These are phyloP conservation scores for Fraxinus cuspidata DNA, from an alignment of 257 asterid species.

Conservation along the genomic window DNA sequence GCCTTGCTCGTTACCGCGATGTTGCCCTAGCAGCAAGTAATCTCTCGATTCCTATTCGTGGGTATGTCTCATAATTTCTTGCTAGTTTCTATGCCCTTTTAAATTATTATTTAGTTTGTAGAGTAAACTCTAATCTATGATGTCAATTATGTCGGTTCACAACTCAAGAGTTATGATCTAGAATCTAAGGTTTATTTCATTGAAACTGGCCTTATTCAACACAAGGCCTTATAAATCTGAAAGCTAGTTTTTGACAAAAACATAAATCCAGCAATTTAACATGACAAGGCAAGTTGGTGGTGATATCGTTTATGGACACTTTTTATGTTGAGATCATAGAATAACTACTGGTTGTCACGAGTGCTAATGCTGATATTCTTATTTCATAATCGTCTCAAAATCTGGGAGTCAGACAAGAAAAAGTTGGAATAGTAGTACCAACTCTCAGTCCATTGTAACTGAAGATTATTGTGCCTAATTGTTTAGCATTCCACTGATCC, in stretches of 20 bases:
- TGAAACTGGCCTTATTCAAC: neutral
- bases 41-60: conserved; percentile 72
- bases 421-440: neutral
- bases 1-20: conserved; percentile 75
- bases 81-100: conserved; percentile 7
- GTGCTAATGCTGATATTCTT: neutral
- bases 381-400: neutral
- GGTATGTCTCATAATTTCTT: conserved; percentile 50
- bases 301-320: neutral
- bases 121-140: conserved; percentile 5
- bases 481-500: neutral
- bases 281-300: conserved; percentile 3
- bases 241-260: conserved; percentile 7
- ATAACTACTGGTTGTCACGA: neutral
- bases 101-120: conserved; percentile 3
- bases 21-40: conserved; percentile 75
- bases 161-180: conserved; percentile 6
- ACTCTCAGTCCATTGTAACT: neutral
- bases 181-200: neutral
- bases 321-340: neutral
- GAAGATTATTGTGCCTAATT: neutral
- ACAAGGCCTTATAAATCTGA: neutral
- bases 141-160: neutral
- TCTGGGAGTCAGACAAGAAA: neutral
- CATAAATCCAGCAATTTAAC: conserved; percentile 12